Base-by-base conservation (phyloP, 2,329 filamentous ascomycete species). In the Orbilia quercus region DNA sequence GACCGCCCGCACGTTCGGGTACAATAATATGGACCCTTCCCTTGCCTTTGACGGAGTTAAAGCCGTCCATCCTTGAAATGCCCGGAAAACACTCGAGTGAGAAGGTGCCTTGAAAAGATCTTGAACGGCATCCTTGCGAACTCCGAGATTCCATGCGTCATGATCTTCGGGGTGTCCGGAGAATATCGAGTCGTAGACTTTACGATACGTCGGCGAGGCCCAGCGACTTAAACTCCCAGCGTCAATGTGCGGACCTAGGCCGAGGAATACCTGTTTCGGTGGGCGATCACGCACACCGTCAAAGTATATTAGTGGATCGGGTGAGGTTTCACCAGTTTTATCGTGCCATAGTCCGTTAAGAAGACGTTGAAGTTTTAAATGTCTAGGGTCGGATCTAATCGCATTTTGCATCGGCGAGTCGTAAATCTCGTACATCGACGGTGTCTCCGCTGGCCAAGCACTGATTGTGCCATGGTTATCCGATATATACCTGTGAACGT, bases 241-340 rank as follows among this genome's bases (percentile, higher is more conserved):
- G 72, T 83, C 82, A 44, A 83, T 82, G 63, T 83, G 82, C 22
- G 82, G 82, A 1, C 82, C 82, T 0, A 83, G 78, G 5, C 82
- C 81, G 7, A 79, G 78, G 69, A 83, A 83, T 0, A 76, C 74
- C 28, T 81, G 78, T 18, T 79, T 78, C 3, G 81, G 80, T 2
- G 80, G 78, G 7, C 82, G 79, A 63, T 81, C 80, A 12, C 82
- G 80, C 1, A 81, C 74, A 2, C 77, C 81, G 58, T 83, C 82
- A n/a, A 78, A 77, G 71, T 82, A 83, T 1, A 79, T 77, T 36
- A 83, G 70, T 0, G 82, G 82, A 1, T 81, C 80, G 1, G 80
- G 75, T 1, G 77, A 79, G 80, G 67, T 72, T 38, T 64, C 51
- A 9, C 67, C 67, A 7, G 67, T 53, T 12, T 64, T 54, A 34